A percentile compares a stretch with the other conserved stretches of the same genome.
phyloP scores from a whole-genome alignment of 1,284 basidiomycete genomes.

The Sanghuangporus baumii region DNA sequence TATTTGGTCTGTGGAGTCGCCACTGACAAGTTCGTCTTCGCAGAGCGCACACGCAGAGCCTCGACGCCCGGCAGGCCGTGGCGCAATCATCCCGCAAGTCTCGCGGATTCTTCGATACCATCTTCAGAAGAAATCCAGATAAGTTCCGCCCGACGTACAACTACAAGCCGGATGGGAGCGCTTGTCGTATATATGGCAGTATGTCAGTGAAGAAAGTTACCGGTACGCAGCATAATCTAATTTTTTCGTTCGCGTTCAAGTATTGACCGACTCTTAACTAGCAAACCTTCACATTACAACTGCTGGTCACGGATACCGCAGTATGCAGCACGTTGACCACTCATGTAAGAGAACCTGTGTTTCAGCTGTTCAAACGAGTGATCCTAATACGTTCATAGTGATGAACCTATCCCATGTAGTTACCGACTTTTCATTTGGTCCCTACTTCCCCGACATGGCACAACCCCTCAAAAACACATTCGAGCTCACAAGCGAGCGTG shows the following conservation, averaged over 20 bases:
- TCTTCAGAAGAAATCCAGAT: slow-evolving; percentile 40
- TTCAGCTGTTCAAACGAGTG: slow-evolving; percentile 8
- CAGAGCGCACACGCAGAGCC: slow-evolving; percentile 56
- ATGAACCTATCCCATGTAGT: slow-evolving; percentile 98
- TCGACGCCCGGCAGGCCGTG: slow-evolving; percentile 65
- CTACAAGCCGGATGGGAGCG: slow-evolving; percentile 57
- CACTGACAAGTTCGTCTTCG: not conserved
- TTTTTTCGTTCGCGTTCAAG: not conserved
- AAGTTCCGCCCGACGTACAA: slow-evolving; percentile 69
- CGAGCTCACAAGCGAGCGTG: slow-evolving; percentile 76
- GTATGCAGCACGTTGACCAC: slow-evolving; percentile 84
- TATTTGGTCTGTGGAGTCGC: not conserved
- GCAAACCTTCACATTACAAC: slow-evolving; percentile 90
- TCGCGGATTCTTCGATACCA: slow-evolving; percentile 57
- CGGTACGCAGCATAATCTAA: slow-evolving; percentile 31
- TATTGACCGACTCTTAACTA: slow-evolving; percentile 21
- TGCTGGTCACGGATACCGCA: slow-evolving; percentile 90
- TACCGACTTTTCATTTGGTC: slow-evolving; percentile 94
- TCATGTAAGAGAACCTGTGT: slow-evolving; percentile 43
- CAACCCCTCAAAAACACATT: slow-evolving; percentile 93
- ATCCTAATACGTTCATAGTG: slow-evolving; percentile 37
- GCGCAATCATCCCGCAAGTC: slow-evolving; percentile 59
- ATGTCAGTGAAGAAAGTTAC: slow-evolving; percentile 89
- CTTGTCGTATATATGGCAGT: slow-evolving; percentile 84
- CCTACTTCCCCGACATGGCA: slow-evolving; percentile 91